Evolutionary conservation across 768 basidiomycete genomes (phyloP), one percentile per base, ranked within the genome.

Genomic region (Sporobolomyces roseus): DNA sequence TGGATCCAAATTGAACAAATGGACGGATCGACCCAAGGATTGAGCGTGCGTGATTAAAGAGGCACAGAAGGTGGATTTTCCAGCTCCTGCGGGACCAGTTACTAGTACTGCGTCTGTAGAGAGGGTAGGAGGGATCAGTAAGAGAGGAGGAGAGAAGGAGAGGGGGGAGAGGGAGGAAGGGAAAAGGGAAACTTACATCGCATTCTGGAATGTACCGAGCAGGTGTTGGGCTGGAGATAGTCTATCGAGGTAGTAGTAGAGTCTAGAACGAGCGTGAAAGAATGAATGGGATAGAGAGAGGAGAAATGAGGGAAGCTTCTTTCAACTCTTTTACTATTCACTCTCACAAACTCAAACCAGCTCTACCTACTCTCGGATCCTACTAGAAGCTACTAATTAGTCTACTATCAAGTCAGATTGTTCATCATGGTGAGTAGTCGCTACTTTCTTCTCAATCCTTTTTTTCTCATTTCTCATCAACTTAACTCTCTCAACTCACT

Each of bases 1-100:
- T 9, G 96, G 96, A 79, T 98, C 96, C 69, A 98, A 86, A 79
- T 98, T 99, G 78, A 98, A 90, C 58, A 97, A 86, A 81, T 98
- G 93, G 1, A 85, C 90, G 0, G 87, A 85, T 12, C 96, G 85
- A 70, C 86, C 88, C 55, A 91, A 84, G 3, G 89, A 83, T 64
- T 84, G 85, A 7, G 97, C 85, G 80, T 98, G 94, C 14, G 90
- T 93, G 67, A 98, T 83, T 72, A 97, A 86, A 1, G 93, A 85
- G 27, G 84, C 82, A 74, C 90, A 89, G 76, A 99, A 94, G 0
- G 96, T 98, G 0, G 92, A 91, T 81, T 99, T 99, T 58, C 96
- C 96, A 19, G 96, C 92, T 56, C 96, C 96, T 3, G 96, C 96
- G 54, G 96, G 96, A n/a, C 96, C 96, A 71, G 63, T 74, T 13